A percentile compares a stretch with the other conserved stretches of the same genome.
These are phyloP conservation scores for Eleusine indica DNA, from an alignment of 176 grass and related monocot species.

Conservation along the genomic window DNA sequence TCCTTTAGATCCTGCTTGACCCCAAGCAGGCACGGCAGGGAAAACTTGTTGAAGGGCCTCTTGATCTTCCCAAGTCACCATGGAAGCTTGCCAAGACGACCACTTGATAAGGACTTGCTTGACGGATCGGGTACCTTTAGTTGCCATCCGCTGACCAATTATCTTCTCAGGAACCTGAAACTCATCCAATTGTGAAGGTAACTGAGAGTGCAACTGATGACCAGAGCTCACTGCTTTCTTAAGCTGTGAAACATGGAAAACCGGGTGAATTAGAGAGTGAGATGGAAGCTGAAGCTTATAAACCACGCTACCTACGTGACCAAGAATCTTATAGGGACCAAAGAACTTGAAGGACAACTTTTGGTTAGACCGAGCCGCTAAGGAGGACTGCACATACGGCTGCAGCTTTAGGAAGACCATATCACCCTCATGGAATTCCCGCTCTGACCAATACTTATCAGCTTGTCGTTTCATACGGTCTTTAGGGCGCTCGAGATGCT, in stretches of 20 bases:
- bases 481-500: background rate
- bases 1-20: background rate
- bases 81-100: no score
- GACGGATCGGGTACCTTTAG: no score
- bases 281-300: background rate
- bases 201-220: no score
- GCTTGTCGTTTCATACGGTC: background rate
- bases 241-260: background rate
- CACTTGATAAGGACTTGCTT: no score
- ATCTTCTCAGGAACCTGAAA: no score
- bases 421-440: background rate
- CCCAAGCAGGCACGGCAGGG: background rate
- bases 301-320: background rate
- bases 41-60: background rate
- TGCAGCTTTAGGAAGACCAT: background rate
- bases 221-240: background rate
- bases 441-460: background rate
- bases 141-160: no score
- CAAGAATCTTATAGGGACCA: background rate
- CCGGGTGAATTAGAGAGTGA: background rate
- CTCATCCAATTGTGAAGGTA: rapidly evolving
- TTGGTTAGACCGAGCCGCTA: background rate
- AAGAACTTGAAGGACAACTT: background rate
- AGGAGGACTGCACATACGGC: background rate
- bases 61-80: background rate